phyloP scores from a whole-genome alignment of 2,329 filamentous ascomycete genomes.

The Trichoderma sp. region DNA sequence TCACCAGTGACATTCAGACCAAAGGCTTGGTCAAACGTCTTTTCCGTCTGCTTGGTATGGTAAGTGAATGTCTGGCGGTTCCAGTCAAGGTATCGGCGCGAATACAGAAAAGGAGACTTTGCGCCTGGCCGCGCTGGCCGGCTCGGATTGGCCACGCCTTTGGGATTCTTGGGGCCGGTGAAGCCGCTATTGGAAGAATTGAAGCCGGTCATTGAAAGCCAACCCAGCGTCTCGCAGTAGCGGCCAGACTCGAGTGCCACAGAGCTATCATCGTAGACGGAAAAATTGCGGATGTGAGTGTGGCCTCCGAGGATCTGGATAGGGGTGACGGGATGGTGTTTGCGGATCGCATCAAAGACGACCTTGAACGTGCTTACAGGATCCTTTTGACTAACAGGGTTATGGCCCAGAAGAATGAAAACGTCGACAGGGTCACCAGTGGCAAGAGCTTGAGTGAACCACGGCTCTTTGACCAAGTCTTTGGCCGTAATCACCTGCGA shows the following conservation, averaged over 20 bases:
- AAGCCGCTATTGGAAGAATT: conserved; percentile 47
- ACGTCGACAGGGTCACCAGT: conserved; percentile 58
- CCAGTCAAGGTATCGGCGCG: conserved; percentile 68
- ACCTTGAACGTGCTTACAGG: conserved; percentile 46
- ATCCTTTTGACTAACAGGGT: conserved; percentile 52
- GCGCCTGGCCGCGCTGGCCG: conserved; percentile 44
- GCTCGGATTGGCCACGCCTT: conserved; percentile 42
- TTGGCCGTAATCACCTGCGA: conserved; percentile 60
- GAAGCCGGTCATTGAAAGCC: conserved; percentile 65
- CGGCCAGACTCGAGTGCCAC: conserved; percentile 64
- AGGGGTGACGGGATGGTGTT: conserved; percentile 56
- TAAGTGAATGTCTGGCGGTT: conserved; percentile 67
- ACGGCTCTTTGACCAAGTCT: conserved; percentile 53
- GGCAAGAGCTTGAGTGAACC: conserved; percentile 62
- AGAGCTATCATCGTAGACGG: conserved; percentile 61
- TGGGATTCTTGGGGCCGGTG: conserved; percentile 39
- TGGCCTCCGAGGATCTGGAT: conserved; percentile 68
- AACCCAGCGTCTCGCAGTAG: conserved; percentile 70
- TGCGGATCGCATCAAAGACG: conserved; percentile 61
- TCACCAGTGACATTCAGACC: conserved; percentile 50
- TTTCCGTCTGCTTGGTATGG: conserved; percentile 56
- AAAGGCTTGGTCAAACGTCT: conserved; percentile 51
- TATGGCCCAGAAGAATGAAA: conserved; percentile 66
- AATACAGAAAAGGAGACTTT: conserved; percentile 48
- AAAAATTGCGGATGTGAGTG: conserved; percentile 65